Evolutionary conservation across 2,329 filamentous ascomycete species (phyloP).

Genomic region (Pseudogymnoascus sp.): DNA sequence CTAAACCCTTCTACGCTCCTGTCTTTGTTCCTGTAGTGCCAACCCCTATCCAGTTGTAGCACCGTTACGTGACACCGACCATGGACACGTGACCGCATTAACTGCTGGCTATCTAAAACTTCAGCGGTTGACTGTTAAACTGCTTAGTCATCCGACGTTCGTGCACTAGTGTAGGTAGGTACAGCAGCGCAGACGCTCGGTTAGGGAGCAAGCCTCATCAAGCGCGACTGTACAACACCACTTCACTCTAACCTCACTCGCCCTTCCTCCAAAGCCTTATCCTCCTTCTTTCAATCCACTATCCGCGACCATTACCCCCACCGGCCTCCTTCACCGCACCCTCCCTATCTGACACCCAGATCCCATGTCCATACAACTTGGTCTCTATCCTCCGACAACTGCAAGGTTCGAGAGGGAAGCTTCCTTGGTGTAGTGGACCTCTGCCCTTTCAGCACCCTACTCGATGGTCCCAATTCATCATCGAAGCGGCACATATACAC

Average conservation of each 20-base stretch:
- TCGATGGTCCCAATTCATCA: conserved; percentile 12
- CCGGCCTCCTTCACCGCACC: neutral
- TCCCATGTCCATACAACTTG: conserved; percentile 9
- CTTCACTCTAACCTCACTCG: conserved; percentile 6
- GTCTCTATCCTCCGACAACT: conserved; percentile 25
- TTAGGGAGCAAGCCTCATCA: conserved; percentile 8
- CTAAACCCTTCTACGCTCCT: neutral
- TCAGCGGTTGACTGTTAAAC: neutral
- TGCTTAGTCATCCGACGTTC: neutral
- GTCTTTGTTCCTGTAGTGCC: neutral
- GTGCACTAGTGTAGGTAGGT: neutral
- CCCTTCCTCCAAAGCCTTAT: conserved; percentile 8
- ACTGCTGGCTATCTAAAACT: neutral
- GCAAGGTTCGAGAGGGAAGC: conserved; percentile 27
- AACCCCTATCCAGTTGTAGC: neutral
- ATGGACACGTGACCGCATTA: neutral
- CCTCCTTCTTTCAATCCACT: conserved; percentile 1
- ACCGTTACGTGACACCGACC: neutral
- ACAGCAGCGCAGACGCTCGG: conserved; percentile 3
- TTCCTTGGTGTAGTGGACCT: conserved; percentile 23
- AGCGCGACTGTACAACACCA: conserved; percentile 8
- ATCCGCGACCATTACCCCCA: neutral
- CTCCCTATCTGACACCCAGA: neutral
- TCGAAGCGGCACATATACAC: conserved; percentile 30
- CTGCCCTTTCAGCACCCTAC: conserved; percentile 9